A percentile compares a stretch with the other conserved stretches of the same genome.
These are phyloP conservation scores for Diaporthe longicolla DNA, from an alignment of 2,329 filamentous ascomycete species.

Conservation along the genomic window DNA sequence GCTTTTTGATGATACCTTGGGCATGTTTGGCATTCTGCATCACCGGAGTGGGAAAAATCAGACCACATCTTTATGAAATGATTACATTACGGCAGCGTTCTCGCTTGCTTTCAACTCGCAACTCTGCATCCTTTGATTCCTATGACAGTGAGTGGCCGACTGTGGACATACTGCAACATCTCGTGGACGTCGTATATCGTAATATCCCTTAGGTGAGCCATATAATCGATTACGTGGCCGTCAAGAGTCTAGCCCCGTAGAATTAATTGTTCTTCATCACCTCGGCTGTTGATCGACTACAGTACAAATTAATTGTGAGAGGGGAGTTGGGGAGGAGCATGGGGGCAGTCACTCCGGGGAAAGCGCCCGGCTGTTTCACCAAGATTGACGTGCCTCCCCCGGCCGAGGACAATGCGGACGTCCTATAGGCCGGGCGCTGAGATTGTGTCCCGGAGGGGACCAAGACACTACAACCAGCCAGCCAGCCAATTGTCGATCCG, in stretches of 20 bases:
- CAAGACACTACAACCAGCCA: constrained; percentile 11
- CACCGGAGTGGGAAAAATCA: constrained; percentile 23
- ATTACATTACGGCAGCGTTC: constrained; percentile 17
- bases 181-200: not conserved
- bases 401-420: not conserved
- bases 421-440: constrained; percentile 18
- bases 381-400: constrained; percentile 1
- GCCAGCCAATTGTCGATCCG: constrained; percentile 13
- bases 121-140: no score
- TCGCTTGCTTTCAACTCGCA: not conserved
- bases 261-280: not conserved
- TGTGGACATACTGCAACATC: not conserved
- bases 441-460: constrained; percentile 26
- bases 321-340: no score
- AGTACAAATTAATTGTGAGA: not conserved
- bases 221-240: not conserved
- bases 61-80: constrained; percentile 8
- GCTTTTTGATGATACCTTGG: constrained; percentile 32
- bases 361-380: constrained; percentile 17
- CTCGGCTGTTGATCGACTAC: not conserved
- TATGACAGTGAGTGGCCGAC: not conserved
- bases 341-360: not conserved
- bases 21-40: constrained; percentile 33
- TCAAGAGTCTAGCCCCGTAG: not conserved
- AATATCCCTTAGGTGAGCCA: not conserved